Evolutionary conservation across 495 filamentous ascomycete species (phyloP).

Genomic region (Mycothermus thermophilus): DNA sequence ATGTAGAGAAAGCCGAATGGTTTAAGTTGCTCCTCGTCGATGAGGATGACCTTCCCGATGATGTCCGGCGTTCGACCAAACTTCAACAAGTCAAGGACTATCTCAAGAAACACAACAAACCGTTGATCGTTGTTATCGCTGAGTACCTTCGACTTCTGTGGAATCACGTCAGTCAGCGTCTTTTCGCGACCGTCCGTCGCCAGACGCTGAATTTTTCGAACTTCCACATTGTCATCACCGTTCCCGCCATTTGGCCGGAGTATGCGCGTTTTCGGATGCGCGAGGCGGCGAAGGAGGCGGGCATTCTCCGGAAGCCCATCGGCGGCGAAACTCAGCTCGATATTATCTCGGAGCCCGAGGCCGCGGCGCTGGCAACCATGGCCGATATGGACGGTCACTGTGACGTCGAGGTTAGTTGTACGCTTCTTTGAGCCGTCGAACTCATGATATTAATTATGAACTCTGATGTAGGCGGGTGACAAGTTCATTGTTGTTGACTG

Average conservation of each 20-base stretch:
- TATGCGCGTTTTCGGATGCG: conserved; percentile 11
- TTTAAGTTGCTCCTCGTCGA: conserved; percentile 23
- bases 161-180: conserved; percentile 5
- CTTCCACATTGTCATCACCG: conserved; percentile 16
- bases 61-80: conserved; percentile 4
- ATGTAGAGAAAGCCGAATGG: conserved; percentile 12
- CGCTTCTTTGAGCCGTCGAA: too few species aligned
- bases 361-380: conserved; percentile 12
- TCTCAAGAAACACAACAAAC: conserved; percentile 6
- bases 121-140: conserved; percentile 9
- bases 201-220: conserved; percentile 1
- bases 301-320: conserved; percentile 7
- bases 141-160: conserved; percentile 17
- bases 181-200: conserved; percentile 3
- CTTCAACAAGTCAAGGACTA: conserved; percentile 4
- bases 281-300: conserved; percentile 7
- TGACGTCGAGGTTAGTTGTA: too few species aligned
- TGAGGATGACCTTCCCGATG: conserved; percentile 8
- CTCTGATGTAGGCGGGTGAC: conserved; percentile 13
- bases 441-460: too few species aligned
- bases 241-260: conserved; percentile 20
- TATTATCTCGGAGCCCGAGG: too few species aligned
- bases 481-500: conserved; percentile 12
- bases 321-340: conserved; percentile 5
- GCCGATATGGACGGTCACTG: conserved; percentile 6